A percentile compares a stretch with the other conserved stretches of the same genome.
phyloP scores from a whole-genome alignment of 371 early-diverging fungal genomes.

The Mucor saturninus region DNA sequence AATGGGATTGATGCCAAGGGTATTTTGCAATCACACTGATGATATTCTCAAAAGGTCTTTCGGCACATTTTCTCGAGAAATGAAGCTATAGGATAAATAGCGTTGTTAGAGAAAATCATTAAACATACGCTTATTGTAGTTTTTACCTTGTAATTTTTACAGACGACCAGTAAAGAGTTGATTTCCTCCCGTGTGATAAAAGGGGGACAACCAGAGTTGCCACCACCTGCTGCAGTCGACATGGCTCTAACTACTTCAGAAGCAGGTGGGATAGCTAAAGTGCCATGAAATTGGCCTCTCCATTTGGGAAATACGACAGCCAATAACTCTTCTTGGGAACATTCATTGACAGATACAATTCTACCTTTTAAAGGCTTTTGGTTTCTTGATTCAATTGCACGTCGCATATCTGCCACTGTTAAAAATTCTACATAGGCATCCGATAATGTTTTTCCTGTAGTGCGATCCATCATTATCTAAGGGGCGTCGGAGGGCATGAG shows the following conservation, averaged over 20 bases:
- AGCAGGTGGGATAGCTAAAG: slow-evolving; percentile 47
- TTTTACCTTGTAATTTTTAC: slow-evolving; percentile 75
- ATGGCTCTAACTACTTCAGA: slow-evolving; percentile 42
- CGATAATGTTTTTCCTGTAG: slow-evolving; percentile 68
- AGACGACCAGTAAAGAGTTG: slow-evolving; percentile 68
- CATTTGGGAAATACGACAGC: slow-evolving; percentile 72
- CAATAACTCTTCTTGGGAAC: slow-evolving; percentile 71
- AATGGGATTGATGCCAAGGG: slow-evolving; percentile 73
- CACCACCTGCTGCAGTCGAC: slow-evolving; percentile 50
- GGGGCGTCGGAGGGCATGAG: neutral
- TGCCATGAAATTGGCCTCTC: slow-evolving; percentile 59
- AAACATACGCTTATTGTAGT: no score
- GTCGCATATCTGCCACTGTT: slow-evolving; percentile 42
- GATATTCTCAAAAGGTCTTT: slow-evolving; percentile 82
- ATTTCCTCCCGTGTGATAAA: slow-evolving; percentile 78
- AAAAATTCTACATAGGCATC: slow-evolving; percentile 72
- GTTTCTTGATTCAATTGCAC: slow-evolving; percentile 57
- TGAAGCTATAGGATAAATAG: slow-evolving; percentile 50
- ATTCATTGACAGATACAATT: slow-evolving; percentile 61
- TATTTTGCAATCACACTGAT: slow-evolving; percentile 74
- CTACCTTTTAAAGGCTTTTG: slow-evolving; percentile 70
- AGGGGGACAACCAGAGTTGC: slow-evolving; percentile 49
- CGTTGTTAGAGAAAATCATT: no score
- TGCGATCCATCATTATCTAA: slow-evolving; percentile 63
- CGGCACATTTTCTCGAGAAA: slow-evolving; percentile 78